phyloP scores from a whole-genome alignment of 208 protist genomes.

The Leptomonas pyrrhocoris region DNA sequence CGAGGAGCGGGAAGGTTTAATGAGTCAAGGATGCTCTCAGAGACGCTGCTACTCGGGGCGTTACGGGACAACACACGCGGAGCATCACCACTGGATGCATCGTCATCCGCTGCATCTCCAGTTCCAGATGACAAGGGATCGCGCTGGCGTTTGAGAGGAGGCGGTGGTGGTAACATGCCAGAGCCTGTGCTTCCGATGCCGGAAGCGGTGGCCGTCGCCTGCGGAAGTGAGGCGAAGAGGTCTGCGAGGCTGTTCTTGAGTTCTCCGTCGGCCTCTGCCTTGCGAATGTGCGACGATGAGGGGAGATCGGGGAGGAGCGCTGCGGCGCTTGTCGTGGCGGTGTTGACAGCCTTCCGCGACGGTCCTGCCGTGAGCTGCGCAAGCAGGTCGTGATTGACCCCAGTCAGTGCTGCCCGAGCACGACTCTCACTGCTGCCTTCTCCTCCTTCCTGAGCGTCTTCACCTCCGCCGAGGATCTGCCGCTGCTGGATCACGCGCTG shows the following conservation, averaged over 20 bases:
- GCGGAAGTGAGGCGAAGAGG: conserved; percentile 28
- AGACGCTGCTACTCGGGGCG: background rate
- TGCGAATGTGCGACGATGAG: background rate
- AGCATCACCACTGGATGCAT: too few relatives aligned
- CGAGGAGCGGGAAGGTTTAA: conserved; percentile 24
- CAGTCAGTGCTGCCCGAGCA: conserved; percentile 26
- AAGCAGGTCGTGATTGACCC: conserved; percentile 35
- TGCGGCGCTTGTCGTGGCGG: background rate
- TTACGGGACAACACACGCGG: background rate
- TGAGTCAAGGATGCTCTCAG: conserved; percentile 11
- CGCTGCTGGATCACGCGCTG: conserved; percentile 31
- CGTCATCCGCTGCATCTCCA: too few relatives aligned
- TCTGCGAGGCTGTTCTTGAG: conserved; percentile 24
- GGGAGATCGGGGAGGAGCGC: background rate
- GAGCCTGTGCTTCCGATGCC: background rate
- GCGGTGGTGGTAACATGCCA: conserved; percentile 2
- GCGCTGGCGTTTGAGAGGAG: conserved; percentile 28
- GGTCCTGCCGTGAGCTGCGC: conserved; percentile 30
- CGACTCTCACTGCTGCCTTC: conserved; percentile 20
- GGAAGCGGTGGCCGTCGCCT: background rate
- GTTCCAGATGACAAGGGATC: conserved; percentile 7
- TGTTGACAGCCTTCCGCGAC: background rate
- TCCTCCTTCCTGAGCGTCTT: conserved; percentile 12
- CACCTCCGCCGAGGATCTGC: conserved; percentile 17
- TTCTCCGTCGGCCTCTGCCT: conserved; percentile 19